A percentile compares a stretch with the other conserved stretches of the same genome.
phyloP scores from a whole-genome alignment of 2,329 filamentous ascomycete genomes.

The Colletotrichum sansevieriae region DNA sequence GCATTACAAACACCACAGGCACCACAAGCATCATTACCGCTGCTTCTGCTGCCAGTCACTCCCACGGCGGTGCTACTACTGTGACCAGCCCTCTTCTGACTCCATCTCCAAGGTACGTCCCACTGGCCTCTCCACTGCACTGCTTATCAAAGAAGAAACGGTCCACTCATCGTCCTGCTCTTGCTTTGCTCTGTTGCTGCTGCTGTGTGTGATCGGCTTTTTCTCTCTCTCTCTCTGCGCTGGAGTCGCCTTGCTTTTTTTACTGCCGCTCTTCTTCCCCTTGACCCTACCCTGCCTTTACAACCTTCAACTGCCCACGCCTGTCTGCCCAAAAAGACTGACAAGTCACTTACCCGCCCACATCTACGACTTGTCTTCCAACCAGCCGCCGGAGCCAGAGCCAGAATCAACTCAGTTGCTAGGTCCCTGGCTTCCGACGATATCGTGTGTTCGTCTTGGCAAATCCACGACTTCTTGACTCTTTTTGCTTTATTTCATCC shows the following conservation, averaged over 20 bases:
- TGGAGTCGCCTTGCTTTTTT: slow-evolving; percentile 11
- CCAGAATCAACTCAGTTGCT: slow-evolving; percentile 10
- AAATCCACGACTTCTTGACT: slow-evolving; percentile 39
- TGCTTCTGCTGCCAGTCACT: slow-evolving; percentile 15
- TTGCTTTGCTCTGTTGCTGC: slow-evolving; percentile 13
- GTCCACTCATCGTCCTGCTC: slow-evolving; percentile 38
- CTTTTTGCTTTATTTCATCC: slow-evolving; percentile 41
- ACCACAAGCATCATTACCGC: slow-evolving; percentile 44
- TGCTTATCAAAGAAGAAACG: slow-evolving; percentile 41
- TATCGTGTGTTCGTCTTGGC: slow-evolving; percentile 34
- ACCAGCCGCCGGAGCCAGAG: slow-evolving; percentile 4
- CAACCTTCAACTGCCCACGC: slow-evolving; percentile 33
- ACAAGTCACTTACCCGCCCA: slow-evolving; percentile 21
- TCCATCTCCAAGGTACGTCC: slow-evolving; percentile 41
- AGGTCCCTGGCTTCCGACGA: slow-evolving; percentile 24
- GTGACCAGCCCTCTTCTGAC: slow-evolving; percentile 37
- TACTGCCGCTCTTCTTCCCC: slow-evolving; percentile 15
- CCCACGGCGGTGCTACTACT: slow-evolving; percentile 26
- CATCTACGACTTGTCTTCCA: slow-evolving; percentile 8
- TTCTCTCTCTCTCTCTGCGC: slow-evolving; percentile 1
- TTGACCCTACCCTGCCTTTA: slow-evolving; percentile 26
- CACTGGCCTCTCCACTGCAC: slow-evolving; percentile 27
- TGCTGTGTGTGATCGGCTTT: slow-evolving; percentile 6
- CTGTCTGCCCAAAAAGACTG: slow-evolving; percentile 14
- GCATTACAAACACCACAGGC: slow-evolving; percentile 44